phyloP scores from a whole-genome alignment of 1,139 yeast species.

The Magnusiomyces clavatus region DNA sequence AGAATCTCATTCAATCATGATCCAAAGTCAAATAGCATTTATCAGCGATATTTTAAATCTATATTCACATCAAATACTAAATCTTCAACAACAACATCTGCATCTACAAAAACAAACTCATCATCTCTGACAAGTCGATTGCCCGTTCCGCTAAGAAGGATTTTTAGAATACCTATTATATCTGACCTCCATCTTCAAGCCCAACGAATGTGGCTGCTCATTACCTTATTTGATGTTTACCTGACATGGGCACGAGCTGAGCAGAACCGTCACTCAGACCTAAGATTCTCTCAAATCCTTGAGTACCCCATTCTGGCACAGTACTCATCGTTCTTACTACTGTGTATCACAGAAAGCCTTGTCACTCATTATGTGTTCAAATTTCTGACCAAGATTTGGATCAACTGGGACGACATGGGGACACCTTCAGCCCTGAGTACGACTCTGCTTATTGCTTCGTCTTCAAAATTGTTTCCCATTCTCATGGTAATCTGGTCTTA shows the following conservation, averaged over 20 bases:
- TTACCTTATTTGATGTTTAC: conserved; percentile 82
- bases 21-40: background rate
- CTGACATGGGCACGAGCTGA: conserved; percentile 90
- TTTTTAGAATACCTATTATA: background rate
- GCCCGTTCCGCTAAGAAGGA: background rate
- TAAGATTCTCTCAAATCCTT: conserved; percentile 15
- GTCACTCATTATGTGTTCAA: conserved; percentile 48
- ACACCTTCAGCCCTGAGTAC: conserved; percentile 40
- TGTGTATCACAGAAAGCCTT: conserved; percentile 53
- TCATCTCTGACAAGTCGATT: background rate
- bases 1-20: background rate
- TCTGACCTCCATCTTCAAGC: conserved; percentile 24
- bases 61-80: background rate
- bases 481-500: conserved; percentile 96
- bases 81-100: background rate
- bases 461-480: conserved; percentile 82
- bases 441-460: conserved; percentile 66
- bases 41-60: background rate
- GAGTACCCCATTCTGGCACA: conserved; percentile 46
- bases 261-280: conserved; percentile 27
- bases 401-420: conserved; percentile 35
- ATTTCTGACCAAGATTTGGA: conserved; percentile 31
- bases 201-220: conserved; percentile 49
- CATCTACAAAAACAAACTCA: background rate
- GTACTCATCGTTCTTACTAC: conserved; percentile 56